These are phyloP conservation scores for Cyathus striatus DNA, from an alignment of 768 basidiomycete species.

Conservation along the genomic window DNA sequence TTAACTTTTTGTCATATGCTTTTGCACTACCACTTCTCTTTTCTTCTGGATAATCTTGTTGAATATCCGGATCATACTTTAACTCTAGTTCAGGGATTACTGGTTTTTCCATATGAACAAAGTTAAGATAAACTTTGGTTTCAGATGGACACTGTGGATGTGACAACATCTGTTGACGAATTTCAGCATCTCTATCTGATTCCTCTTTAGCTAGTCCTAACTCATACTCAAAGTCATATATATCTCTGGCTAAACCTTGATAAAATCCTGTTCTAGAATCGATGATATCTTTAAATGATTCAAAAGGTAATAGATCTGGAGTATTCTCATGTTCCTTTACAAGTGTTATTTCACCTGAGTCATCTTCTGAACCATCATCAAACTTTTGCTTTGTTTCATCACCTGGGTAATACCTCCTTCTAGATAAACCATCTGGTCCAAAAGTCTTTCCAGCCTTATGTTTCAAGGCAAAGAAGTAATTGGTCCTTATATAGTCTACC, in stretches of 20 bases:
- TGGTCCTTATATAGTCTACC: constrained; percentile 24
- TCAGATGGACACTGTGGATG: neutral
- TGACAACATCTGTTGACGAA: neutral
- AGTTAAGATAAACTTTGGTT: neutral
- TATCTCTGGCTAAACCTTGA: neutral
- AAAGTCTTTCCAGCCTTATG: constrained; percentile 21
- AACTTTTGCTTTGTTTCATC: constrained; percentile 6
- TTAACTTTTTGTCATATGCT: neutral
- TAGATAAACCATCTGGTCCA: constrained; percentile 26
- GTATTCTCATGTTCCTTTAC: neutral
- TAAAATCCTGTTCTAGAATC: constrained; percentile 6
- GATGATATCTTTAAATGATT: constrained; percentile 6
- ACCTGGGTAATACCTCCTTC: constrained; percentile 7
- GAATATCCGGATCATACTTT: neutral
- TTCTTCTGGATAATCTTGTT: neutral
- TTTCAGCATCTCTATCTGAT: neutral
- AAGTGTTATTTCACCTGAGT: neutral
- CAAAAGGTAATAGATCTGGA: constrained; percentile 5
- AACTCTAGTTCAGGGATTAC: neutral
- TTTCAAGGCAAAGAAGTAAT: constrained; percentile 23
- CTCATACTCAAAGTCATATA: neutral
- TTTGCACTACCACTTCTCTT: neutral
- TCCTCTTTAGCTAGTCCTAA: neutral
- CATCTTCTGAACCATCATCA: neutral
- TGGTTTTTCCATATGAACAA: neutral